Conservation (phyloP, 2,329 filamentous ascomycete species). For the Aspergillus persii region DNA sequence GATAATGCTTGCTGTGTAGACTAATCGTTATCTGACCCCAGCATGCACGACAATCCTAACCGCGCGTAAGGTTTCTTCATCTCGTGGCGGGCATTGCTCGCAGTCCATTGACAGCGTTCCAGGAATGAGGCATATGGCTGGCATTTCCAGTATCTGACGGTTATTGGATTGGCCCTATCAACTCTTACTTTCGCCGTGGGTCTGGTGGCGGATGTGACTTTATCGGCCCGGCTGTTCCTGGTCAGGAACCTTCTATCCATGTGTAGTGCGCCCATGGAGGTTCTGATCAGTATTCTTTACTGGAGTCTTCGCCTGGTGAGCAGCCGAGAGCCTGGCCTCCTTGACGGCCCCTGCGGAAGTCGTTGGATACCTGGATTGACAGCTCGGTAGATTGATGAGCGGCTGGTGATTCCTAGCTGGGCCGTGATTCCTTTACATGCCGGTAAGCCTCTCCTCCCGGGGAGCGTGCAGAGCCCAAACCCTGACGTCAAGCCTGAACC, state of each 20-base stretch:
- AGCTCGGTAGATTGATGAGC: constrained; percentile 39
- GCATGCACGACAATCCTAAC: constrained; percentile 45
- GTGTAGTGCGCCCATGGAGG: constrained; percentile 58
- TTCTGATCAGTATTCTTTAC: constrained; percentile 60
- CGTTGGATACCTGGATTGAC: not conserved
- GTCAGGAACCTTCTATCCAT: constrained; percentile 59
- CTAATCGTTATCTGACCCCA: constrained; percentile 17
- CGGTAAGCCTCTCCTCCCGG: constrained; percentile 26
- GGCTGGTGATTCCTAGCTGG: constrained; percentile 51
- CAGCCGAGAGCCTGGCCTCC: not conserved
- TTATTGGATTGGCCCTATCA: constrained; percentile 58
- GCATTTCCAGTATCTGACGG: constrained; percentile 65
- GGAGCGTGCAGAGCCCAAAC: not conserved
- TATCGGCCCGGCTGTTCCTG: constrained; percentile 52
- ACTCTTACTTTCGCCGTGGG: constrained; percentile 55
- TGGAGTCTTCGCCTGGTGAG: constrained; percentile 56
- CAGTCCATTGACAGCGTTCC: constrained; percentile 11
- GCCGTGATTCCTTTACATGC: constrained; percentile 36
- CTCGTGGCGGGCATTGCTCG: not conserved
- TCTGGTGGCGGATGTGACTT: constrained; percentile 55
- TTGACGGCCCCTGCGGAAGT: constrained; percentile 2
- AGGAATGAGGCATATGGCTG: constrained; percentile 62
- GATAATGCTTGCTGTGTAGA: not conserved
- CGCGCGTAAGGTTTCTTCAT: constrained; percentile 33
- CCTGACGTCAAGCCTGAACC: not conserved